Evolutionary conservation across 2,329 filamentous ascomycete species (phyloP).

Genomic region (Pseudocercospora eumusae): DNA sequence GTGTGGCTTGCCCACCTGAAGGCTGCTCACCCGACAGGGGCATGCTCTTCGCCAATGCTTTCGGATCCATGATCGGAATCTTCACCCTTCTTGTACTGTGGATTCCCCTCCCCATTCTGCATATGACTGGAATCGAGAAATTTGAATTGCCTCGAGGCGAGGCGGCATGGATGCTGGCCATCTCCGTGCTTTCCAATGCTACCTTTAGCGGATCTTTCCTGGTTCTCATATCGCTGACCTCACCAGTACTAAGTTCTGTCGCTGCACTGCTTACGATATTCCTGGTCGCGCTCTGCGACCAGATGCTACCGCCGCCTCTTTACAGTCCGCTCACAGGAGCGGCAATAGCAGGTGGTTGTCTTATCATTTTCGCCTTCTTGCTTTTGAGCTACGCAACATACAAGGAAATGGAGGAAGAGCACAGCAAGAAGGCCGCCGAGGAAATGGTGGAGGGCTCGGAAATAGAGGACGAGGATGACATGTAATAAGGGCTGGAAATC

Average conservation of each 20-base stretch:
- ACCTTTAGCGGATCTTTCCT: slow-evolving; percentile 91
- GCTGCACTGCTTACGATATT: slow-evolving; percentile 95
- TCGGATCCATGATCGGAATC: slow-evolving; percentile 80
- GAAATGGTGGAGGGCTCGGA: slow-evolving; percentile 46
- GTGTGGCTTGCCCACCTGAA: slow-evolving; percentile 87
- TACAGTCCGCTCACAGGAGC: slow-evolving; percentile 73
- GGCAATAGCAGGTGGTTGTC: slow-evolving; percentile 75
- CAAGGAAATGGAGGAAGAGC: slow-evolving; percentile 85
- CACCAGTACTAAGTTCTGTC: slow-evolving; percentile 81
- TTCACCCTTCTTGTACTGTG: slow-evolving; percentile 88
- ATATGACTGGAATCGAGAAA: slow-evolving; percentile 73
- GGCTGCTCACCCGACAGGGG: slow-evolving; percentile 81
- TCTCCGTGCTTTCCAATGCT: slow-evolving; percentile 84
- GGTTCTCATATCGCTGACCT: slow-evolving; percentile 88
- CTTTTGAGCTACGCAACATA: slow-evolving; percentile 90
- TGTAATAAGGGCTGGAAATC: slow-evolving; percentile 12
- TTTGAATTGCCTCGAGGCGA: slow-evolving; percentile 80
- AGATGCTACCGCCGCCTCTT: slow-evolving; percentile 68
- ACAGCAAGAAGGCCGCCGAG: slow-evolving; percentile 57
- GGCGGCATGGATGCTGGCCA: slow-evolving; percentile 74
- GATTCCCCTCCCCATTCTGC: slow-evolving; percentile 85
- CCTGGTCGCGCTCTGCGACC: slow-evolving; percentile 89
- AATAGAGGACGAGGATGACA: slow-evolving; percentile 40
- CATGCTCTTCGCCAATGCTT: slow-evolving; percentile 92
- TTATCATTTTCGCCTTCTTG: slow-evolving; percentile 88